Percentiles rank a stretch among this genome's conserved stretches.
Conservation (phyloP, 148 eudicot species). For the Camellia granthamiana region DNA sequence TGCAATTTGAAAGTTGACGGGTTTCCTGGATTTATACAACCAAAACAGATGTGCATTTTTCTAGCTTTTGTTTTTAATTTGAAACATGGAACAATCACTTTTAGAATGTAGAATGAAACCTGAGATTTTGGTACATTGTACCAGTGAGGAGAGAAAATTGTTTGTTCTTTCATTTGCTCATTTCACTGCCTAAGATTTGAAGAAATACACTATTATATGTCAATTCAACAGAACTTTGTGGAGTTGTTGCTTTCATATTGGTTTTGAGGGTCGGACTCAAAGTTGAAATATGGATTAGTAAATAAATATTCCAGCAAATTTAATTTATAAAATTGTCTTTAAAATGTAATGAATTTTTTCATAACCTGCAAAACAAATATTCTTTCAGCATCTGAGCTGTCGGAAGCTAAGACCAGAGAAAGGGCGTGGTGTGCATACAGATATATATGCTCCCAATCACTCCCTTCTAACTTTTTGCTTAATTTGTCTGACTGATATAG, state of each 20-base stretch:
- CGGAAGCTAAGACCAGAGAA: not conserved
- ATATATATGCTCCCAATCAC: not conserved
- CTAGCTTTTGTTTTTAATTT: constrained; percentile 3
- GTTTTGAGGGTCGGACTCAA: not conserved
- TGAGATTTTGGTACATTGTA: not conserved
- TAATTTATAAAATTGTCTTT: not conserved
- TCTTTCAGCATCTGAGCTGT: not conserved
- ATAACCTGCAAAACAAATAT: not conserved
- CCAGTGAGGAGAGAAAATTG: not conserved
- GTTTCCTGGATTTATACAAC: not conserved
- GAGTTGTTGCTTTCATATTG: constrained; percentile 1
- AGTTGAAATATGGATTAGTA: not conserved
- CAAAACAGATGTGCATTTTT: not conserved
- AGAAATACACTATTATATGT: not conserved
- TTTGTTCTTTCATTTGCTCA: not conserved
- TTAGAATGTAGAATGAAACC: not conserved
- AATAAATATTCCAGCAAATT: not conserved
- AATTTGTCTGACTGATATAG: not conserved
- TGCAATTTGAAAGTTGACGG: not conserved
- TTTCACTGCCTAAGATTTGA: constrained; percentile 10
- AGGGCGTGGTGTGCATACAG: not conserved
- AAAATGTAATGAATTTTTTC: not conserved
- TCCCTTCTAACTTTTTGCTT: not conserved
- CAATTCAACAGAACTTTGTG: not conserved
- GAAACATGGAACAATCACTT: not conserved